Base-by-base conservation (phyloP, 352 stramenopile species). In the Blastocystis sp. region DNA sequence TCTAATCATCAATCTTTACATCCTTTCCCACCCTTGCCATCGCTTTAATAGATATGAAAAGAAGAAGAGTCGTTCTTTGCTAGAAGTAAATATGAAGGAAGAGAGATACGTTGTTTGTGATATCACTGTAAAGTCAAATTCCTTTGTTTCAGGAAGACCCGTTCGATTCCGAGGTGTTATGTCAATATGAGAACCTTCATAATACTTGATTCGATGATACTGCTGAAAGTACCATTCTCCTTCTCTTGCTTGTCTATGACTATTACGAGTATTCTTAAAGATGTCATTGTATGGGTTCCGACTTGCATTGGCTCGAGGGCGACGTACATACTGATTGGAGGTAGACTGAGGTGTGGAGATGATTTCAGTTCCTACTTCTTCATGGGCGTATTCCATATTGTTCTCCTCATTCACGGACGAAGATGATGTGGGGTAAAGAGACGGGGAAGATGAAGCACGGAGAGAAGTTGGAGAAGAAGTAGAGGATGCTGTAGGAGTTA, bases 11-110 rank as follows among this genome's bases (percentile, higher is more conserved):
- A 84, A 27, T 19, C 33, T 54, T 24, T 15, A 15, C 53, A 22
- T 7, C 2, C 15, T n/a, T 19, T n/a, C 48, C 9, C 2, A 84
- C 73, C 73, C 73, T 51, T 68, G 3, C 73, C 73, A 84, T 27
- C 73, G 44, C 27, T 69, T 11, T 13, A 84, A 57, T 0, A 84
- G 33, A 44, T 84, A 44, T n/a, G 51, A 35, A 35, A 84, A 84
- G 56, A 68, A 84, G 53, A 84, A 84, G n/a, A 84, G 53, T 19
- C 73, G 73, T 48, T 84, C 73, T 9, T 33, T 84, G 13, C 73
- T 84, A 48, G 53, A 24, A 0, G 53, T 84, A 13, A 84, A 5
- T 6, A 22, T 9, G 11, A 42, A 19, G 9, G 9, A 48, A 13
- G 24, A 27, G 22, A 84, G 19, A 13, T 19, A 17, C 73, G 73